Percentiles rank a stretch among this genome's conserved stretches.
phyloP scores from a whole-genome alignment of 1,139 yeast genomes.

The Geotrichum bryndzae region DNA sequence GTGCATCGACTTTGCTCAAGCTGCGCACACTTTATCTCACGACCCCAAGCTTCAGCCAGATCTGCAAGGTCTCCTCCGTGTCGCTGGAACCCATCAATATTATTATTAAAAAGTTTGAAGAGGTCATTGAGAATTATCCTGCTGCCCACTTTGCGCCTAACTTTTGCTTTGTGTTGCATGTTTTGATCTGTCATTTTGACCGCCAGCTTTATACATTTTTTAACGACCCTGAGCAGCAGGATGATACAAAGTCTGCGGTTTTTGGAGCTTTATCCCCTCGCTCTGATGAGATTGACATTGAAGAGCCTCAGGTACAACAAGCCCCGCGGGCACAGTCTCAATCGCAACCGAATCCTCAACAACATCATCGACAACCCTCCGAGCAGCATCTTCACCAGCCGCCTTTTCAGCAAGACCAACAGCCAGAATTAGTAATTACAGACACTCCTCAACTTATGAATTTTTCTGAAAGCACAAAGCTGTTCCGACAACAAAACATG shows the following conservation, averaged over 20 bases:
- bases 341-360: not conserved
- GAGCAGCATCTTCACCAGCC: not conserved
- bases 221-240: not conserved
- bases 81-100: conserved; percentile 45
- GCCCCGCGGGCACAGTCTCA: not conserved
- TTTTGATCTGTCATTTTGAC: conserved; percentile 28
- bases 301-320: not conserved
- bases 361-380: not conserved
- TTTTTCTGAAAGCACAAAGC: not conserved
- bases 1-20: conserved; percentile 60
- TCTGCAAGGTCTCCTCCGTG: conserved; percentile 42
- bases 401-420: not conserved
- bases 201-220: conserved; percentile 19
- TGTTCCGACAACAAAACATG: not conserved
- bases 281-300: not conserved
- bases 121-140: conserved; percentile 22
- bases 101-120: conserved; percentile 35
- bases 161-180: conserved; percentile 25
- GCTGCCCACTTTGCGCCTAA: conserved; percentile 25
- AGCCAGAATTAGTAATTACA: not conserved
- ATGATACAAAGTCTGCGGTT: not conserved
- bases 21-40: conserved; percentile 51
- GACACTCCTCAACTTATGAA: not conserved
- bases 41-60: conserved; percentile 46
- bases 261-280: not conserved